These are phyloP conservation scores for Hypoxylon sp. DNA, from an alignment of 2,329 filamentous ascomycete species.

Conservation along the genomic window DNA sequence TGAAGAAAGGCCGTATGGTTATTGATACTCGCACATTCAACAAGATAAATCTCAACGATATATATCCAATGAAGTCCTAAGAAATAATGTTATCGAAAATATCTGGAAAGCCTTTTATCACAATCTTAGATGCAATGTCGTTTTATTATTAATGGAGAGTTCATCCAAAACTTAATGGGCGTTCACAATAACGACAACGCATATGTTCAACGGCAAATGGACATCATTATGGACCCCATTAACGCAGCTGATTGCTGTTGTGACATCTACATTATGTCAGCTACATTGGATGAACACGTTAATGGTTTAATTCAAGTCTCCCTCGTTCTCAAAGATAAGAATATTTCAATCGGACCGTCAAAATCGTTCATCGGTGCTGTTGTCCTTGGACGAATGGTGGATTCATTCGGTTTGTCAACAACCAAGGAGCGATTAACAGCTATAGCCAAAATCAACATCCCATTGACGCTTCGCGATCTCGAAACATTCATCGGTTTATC, in stretches of 20 bases:
- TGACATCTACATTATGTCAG: neutral
- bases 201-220: neutral
- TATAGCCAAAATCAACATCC: neutral
- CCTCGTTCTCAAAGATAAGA: neutral
- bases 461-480: neutral
- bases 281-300: neutral
- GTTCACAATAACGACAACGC: neutral
- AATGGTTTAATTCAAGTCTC: neutral
- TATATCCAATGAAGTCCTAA: neutral
- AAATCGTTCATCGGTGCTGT: neutral
- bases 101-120: neutral
- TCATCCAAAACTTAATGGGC: neutral
- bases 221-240: neutral
- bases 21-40: neutral
- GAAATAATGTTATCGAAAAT: neutral
- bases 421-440: neutral
- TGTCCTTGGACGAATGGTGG: neutral
- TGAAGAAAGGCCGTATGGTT: neutral
- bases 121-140: neutral
- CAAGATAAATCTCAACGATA: neutral
- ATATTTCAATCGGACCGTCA: neutral
- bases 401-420: neutral
- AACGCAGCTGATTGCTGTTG: neutral
- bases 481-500: neutral
- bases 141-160: neutral